Conservation (phyloP, 108 stramenopile genomes). For the Ochromonas danica region DNA sequence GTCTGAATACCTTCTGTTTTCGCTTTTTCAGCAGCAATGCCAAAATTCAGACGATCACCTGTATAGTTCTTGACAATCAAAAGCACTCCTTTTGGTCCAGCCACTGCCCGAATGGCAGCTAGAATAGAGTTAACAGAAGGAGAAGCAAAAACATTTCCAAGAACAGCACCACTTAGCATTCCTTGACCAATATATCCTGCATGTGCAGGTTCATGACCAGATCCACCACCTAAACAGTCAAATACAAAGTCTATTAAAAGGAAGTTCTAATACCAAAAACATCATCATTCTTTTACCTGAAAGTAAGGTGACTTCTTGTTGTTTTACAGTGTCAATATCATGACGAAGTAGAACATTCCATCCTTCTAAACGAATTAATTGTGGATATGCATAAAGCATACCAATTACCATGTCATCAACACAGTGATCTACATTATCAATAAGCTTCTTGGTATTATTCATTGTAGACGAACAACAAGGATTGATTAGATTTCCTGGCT, state of each 20-base stretch:
- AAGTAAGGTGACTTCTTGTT: background rate
- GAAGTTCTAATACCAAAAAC: background rate
- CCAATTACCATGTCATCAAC: background rate
- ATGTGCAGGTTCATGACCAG: conserved; percentile 95
- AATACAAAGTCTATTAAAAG: background rate
- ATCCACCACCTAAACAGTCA: conserved; percentile 79
- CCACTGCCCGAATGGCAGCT: conserved; percentile 80
- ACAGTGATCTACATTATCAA: background rate
- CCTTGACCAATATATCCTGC: conserved; percentile 88
- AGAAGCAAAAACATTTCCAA: conserved; percentile 92
- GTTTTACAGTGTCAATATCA: background rate
- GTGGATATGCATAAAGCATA: background rate
- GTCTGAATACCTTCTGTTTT: conserved; percentile 63
- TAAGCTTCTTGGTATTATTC: conserved; percentile 6
- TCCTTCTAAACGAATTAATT: background rate
- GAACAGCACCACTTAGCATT: conserved; percentile 90
- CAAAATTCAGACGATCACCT: conserved; percentile 96
- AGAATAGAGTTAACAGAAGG: conserved; percentile 79
- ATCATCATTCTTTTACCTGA: background rate
- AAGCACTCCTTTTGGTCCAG: conserved; percentile 58
- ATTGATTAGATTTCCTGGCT: too few species aligned
- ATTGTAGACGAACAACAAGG: too few species aligned
- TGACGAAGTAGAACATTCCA: background rate
- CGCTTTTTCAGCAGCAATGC: conserved; percentile 88
- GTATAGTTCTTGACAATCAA: conserved; percentile 98